Conservation (phyloP, 495 filamentous ascomycete genomes). For the Rhypophila decipiens region DNA sequence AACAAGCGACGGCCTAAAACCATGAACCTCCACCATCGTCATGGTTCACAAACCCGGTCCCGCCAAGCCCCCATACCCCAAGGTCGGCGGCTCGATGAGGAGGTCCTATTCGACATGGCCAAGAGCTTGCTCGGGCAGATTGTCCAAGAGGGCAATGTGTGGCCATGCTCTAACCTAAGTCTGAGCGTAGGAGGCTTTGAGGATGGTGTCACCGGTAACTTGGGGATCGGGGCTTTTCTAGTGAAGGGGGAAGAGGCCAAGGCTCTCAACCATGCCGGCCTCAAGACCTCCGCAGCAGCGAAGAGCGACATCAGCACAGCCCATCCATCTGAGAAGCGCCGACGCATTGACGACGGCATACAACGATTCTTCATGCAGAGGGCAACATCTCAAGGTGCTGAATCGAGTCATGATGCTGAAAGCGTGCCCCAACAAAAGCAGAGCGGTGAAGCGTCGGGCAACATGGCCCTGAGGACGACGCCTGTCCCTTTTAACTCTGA, state of each 20-base stretch:
- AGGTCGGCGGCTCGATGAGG: constrained; percentile 66
- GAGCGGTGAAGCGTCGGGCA: constrained; percentile 20
- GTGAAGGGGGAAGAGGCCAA: constrained; percentile 72
- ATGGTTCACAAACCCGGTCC: constrained; percentile 62
- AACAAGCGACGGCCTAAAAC: constrained; percentile 80
- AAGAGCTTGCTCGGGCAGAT: constrained; percentile 72
- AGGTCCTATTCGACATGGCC: constrained; percentile 67
- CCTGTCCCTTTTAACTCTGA: constrained; percentile 4
- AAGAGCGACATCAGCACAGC: constrained; percentile 11
- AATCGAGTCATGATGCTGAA: constrained; percentile 24
- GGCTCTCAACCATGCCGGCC: constrained; percentile 19
- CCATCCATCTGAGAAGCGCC: constrained; percentile 45
- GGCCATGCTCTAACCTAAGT: constrained; percentile 83
- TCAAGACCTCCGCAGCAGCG: constrained; percentile 22
- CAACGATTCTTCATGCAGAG: constrained; percentile 52
- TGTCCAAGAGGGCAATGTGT: constrained; percentile 65
- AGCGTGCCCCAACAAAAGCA: constrained; percentile 11
- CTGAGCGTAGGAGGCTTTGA: constrained; percentile 86
- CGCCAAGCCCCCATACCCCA: constrained; percentile 69
- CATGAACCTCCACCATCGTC: constrained; percentile 74
- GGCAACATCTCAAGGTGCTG: constrained; percentile 18
- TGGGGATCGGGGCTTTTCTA: constrained; percentile 78
- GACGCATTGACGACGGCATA: constrained; percentile 46
- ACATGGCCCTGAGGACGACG: constrained; percentile 3
- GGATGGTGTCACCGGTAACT: constrained; percentile 75